Conservation (phyloP, 140 eudicot genomes). For the Oenanthe javanica region DNA sequence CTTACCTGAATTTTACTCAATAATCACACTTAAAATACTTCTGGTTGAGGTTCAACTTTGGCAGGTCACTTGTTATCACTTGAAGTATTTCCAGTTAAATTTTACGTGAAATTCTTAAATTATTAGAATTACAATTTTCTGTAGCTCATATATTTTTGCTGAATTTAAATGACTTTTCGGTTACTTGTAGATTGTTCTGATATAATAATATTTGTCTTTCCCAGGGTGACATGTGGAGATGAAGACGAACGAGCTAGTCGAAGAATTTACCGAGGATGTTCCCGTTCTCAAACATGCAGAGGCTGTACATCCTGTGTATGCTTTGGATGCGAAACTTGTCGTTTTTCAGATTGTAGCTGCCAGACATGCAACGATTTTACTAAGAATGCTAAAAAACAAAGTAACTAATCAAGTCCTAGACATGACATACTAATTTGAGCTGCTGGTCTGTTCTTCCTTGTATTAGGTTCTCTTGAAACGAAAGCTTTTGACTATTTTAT, state of each 20-base stretch:
- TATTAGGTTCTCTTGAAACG: background rate
- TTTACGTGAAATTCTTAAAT: background rate
- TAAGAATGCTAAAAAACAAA: conserved; percentile 33
- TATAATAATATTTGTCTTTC: background rate
- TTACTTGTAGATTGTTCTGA: background rate
- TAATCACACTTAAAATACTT: too few relatives aligned
- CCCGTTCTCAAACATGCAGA: conserved; percentile 48
- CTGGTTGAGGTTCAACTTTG: too few relatives aligned
- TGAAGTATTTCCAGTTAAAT: background rate
- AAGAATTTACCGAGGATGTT: conserved; percentile 60
- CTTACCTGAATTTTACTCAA: too few relatives aligned
- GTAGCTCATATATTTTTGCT: background rate
- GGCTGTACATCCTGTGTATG: conserved; percentile 79
- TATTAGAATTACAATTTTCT: background rate
- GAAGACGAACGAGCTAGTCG: conserved; percentile 73
- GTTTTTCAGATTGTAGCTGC: conserved; percentile 61
- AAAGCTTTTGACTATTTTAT: background rate
- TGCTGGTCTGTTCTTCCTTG: conserved; percentile 1
- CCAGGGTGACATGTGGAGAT: conserved; percentile 48
- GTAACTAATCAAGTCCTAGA: background rate
- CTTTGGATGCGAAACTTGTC: conserved; percentile 59
- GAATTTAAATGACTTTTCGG: background rate
- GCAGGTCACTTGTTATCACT: too few relatives aligned
- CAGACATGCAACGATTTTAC: conserved; percentile 71
- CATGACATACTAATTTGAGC: background rate